phyloP scores from a whole-genome alignment of 495 filamentous ascomycete species.

The Trichoderma gamsii region DNA sequence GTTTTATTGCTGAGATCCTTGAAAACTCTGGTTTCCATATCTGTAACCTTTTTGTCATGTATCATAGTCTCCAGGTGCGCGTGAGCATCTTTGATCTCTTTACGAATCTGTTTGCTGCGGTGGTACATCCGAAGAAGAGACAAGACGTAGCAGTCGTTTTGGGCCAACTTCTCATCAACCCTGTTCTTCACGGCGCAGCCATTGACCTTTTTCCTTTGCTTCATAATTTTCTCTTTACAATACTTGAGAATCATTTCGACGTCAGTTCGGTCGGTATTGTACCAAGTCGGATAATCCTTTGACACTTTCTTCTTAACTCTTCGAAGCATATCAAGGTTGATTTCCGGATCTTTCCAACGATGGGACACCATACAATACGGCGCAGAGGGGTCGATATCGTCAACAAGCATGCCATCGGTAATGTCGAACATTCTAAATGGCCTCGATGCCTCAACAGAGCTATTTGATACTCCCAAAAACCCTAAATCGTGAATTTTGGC shows the following conservation, averaged over 20 bases:
- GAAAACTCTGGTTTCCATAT: not conserved
- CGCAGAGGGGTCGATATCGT: constrained; percentile 25
- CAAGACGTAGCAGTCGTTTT: not conserved
- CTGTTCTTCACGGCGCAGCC: constrained; percentile 2
- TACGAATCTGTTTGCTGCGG: not conserved
- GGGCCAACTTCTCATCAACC: not conserved
- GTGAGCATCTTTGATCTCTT: not conserved
- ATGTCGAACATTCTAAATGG: constrained; percentile 42
- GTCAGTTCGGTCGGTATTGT: constrained; percentile 12
- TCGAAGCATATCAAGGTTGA: constrained; percentile 33
- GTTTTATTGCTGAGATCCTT: not conserved
- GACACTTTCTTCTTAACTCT: constrained; percentile 5
- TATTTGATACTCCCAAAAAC: constrained; percentile 21
- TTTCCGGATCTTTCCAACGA: constrained; percentile 41
- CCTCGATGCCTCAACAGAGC: constrained; percentile 19
- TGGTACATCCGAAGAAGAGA: not conserved
- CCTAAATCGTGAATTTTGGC: constrained; percentile 24
- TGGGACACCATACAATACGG: constrained; percentile 44
- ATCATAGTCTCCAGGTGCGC: not conserved
- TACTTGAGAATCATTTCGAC: not conserved
- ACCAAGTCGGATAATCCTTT: not conserved
- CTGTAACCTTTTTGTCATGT: not conserved
- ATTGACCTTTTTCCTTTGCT: constrained; percentile 4
- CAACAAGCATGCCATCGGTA: constrained; percentile 36
- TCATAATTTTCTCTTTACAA: not conserved